Evolutionary conservation across 2,329 filamentous ascomycete genomes (phyloP).

Genomic region (Penicillium capsulatum): DNA sequence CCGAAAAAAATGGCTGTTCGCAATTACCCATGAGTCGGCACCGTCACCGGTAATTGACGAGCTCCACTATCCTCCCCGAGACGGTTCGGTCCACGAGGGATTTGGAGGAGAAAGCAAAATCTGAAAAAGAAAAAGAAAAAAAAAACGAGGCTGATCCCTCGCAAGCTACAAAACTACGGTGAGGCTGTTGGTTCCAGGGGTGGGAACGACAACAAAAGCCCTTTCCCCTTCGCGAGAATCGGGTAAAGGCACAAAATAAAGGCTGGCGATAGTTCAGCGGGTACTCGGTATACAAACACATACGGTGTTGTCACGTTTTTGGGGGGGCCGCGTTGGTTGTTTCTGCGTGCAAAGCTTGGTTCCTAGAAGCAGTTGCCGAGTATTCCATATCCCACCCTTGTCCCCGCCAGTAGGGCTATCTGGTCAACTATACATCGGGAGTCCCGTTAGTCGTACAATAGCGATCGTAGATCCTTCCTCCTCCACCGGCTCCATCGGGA

Average conservation of each 20-base stretch:
- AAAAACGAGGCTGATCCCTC: slow-evolving; percentile 5
- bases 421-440: background rate
- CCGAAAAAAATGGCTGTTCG: too few species aligned
- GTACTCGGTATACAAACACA: too few species aligned
- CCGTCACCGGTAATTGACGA: slow-evolving; percentile 15
- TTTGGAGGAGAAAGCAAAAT: too few species aligned
- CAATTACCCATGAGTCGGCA: slow-evolving; percentile 14
- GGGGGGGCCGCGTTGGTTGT: background rate
- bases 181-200: slow-evolving; percentile 12
- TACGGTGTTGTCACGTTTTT: too few species aligned
- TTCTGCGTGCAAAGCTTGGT: slow-evolving; percentile 10
- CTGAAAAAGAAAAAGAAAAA: too few species aligned
- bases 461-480: slow-evolving; percentile 1
- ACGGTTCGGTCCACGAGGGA: slow-evolving; percentile 17
- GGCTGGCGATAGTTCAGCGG: too few species aligned
- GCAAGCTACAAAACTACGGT: slow-evolving; percentile 21
- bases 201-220: too few species aligned
- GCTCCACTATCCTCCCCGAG: slow-evolving; percentile 17
- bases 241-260: too few species aligned
- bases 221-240: too few species aligned
- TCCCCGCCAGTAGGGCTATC: slow-evolving; percentile 11
- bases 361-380: too few species aligned
- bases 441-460: background rate
- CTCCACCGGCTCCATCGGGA: background rate
- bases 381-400: background rate